Evolutionary conservation across 192 early-diverging fungal genomes (phyloP), one percentile per base, ranked within the genome.

Genomic region (Coemansia sp.): DNA sequence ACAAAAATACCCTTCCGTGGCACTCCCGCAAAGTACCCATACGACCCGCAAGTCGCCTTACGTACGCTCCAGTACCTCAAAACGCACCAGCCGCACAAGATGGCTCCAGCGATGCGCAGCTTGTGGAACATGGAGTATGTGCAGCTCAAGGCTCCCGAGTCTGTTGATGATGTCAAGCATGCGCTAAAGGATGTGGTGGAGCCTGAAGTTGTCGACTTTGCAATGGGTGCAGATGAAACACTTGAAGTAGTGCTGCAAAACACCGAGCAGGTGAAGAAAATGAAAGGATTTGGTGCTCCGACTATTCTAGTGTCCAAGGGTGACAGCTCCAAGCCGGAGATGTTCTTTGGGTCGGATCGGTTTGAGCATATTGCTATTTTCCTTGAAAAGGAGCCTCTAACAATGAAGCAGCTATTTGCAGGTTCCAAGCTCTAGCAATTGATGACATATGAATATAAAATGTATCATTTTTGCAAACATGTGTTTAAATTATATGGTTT

Each of bases 351-450:
- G 11, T 79, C 76, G 0, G 76, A 79, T 43, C 43, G 76, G 19
- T 79, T 79, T 22, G 76, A 79, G 61, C 76, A 79, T 29, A 56
- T 79, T 35, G 76, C 76, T 25, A 70, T 73, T 22, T 62, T 69
- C 15, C 54, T 79, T 17, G 70, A 53, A 11, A 68, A 67, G 24
- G 70, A 79, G 21, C 73, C 66, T 23, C 49, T 58, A 22, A 70
- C 76, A 0, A 79, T 72, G 70, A 79, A 66, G 58, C 76, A 79
- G 43, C 60, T 79, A 5, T 79, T 79, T 59, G 70, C 76, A 6
- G 35, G 32, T 14, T 50, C 73, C 21, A 76, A 62, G 62, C 25
- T 63, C 4, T 61, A 58, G 24, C 14, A 49, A 62, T 23, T 6
- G 11, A 45, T 45, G 41, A 2, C 14, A 10, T n/a, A 10, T n/a